Evolutionary conservation across 805 yeast species (phyloP).

Genomic region (Kregervanrija delftensis): DNA sequence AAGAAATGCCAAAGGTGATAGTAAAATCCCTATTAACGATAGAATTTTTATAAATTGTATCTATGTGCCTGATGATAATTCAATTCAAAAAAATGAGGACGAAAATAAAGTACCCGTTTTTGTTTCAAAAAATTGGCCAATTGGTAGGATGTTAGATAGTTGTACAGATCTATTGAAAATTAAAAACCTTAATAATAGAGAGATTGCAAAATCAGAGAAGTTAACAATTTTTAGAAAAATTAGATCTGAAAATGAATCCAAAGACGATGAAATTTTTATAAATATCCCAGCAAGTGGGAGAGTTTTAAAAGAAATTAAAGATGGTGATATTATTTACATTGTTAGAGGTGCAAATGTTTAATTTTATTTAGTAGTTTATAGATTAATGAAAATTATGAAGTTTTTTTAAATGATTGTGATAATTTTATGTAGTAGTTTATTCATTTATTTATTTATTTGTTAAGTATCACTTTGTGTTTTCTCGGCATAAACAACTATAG

Average conservation of each 20-base stretch:
- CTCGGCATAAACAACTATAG: no score
- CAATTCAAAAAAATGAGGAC: background rate
- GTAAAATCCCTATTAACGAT: conserved; percentile 34
- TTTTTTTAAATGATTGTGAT: no score
- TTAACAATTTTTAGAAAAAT: conserved; percentile 39
- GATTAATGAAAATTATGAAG: no score
- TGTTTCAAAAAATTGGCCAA: conserved; percentile 51
- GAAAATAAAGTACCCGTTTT: conserved; percentile 26
- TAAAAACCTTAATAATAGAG: conserved; percentile 42
- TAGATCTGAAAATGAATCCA: conserved; percentile 15
- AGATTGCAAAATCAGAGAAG: conserved; percentile 33
- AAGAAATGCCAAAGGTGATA: conserved; percentile 46
- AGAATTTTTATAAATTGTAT: conserved; percentile 44
- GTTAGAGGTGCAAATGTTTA: conserved; percentile 38
- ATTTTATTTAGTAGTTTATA: background rate
- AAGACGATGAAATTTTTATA: conserved; percentile 19
- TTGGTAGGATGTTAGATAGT: conserved; percentile 52
- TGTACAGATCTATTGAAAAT: conserved; percentile 42
- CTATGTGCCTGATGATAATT: conserved; percentile 29
- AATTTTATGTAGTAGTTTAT: no score
- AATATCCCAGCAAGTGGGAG: conserved; percentile 32
- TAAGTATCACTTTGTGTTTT: no score
- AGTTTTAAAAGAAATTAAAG: conserved; percentile 33
- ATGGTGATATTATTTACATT: conserved; percentile 46
- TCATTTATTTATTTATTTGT: no score